phyloP scores from a whole-genome alignment of 164 flowering plant genomes.

The Liquidambar formosana region DNA sequence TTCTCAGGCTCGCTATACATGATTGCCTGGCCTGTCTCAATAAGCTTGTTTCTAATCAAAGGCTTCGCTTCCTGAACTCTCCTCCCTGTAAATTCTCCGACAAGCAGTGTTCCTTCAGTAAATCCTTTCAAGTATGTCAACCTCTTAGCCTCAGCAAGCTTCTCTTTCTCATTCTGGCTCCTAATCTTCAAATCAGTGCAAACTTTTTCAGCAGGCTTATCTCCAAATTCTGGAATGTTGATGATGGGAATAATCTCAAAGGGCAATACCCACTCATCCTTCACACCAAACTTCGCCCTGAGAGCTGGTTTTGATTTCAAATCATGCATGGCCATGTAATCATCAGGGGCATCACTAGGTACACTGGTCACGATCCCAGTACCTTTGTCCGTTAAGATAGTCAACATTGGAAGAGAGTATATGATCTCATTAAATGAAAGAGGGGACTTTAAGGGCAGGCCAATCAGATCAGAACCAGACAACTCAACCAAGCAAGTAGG shows the following conservation, averaged over 20 bases:
- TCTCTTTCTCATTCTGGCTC: constrained; percentile 80
- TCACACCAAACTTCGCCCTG: constrained; percentile 66
- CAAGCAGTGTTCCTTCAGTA: constrained; percentile 77
- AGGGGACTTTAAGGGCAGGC: constrained; percentile 71
- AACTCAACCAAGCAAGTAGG: constrained; percentile 77
- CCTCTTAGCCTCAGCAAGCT: constrained; percentile 78
- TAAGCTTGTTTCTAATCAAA: constrained; percentile 58
- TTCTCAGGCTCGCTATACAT: constrained; percentile 91
- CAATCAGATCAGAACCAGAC: constrained; percentile 81
- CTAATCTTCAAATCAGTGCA: constrained; percentile 69
- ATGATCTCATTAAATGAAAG: constrained; percentile 53
- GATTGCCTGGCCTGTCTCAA: constrained; percentile 66
- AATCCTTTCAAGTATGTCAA: constrained; percentile 77
- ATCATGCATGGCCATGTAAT: constrained; percentile 77
- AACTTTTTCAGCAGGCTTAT: constrained; percentile 69
- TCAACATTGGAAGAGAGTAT: constrained; percentile 78
- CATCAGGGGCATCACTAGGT: constrained; percentile 95
- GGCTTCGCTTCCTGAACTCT: constrained; percentile 86
- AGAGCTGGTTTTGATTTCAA: constrained; percentile 69
- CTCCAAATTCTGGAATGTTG: constrained; percentile 68
- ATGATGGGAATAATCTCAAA: constrained; percentile 69
- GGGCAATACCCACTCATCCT: constrained; percentile 80
- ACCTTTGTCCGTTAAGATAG: constrained; percentile 73
- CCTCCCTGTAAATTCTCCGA: constrained; percentile 65
- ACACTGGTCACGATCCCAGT: constrained; percentile 94